Percentiles rank a stretch among this genome's conserved stretches.
phyloP scores from a whole-genome alignment of 2,329 filamentous ascomycete genomes.

The Xylariaceae sp. region DNA sequence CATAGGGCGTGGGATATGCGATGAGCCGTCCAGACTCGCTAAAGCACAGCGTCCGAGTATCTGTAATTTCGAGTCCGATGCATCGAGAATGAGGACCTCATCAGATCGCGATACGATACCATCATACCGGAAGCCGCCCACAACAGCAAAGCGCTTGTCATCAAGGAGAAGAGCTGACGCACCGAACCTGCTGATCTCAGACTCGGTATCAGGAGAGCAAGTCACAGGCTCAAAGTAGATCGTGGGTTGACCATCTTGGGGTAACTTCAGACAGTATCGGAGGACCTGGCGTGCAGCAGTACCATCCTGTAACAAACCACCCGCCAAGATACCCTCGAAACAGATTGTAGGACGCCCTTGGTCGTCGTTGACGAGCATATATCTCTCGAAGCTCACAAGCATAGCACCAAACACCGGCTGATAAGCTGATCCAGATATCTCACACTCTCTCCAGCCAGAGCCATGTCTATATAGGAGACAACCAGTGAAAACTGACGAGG shows the following conservation, averaged over 20 bases:
- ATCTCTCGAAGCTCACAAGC: conserved; percentile 32
- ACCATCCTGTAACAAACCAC: conserved; percentile 65
- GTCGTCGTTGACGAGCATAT: conserved; percentile 19
- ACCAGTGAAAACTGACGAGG: conserved; percentile 43
- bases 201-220: conserved; percentile 9
- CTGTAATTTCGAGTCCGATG: conserved; percentile 28
- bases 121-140: conserved; percentile 42
- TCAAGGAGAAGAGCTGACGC: conserved; percentile 34
- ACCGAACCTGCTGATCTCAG: conserved; percentile 38
- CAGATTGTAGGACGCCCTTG: conserved; percentile 21
- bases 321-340: conserved; percentile 59
- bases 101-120: conserved; percentile 41
- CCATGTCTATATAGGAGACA: conserved; percentile 49
- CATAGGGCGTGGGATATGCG: conserved; percentile 48
- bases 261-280: conserved; percentile 51
- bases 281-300: conserved; percentile 58
- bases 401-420: conserved; percentile 41
- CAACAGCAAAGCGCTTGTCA: conserved; percentile 29
- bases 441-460: conserved; percentile 45
- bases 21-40: neutral
- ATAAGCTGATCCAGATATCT: conserved; percentile 32
- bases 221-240: conserved; percentile 29
- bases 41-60: conserved; percentile 24
- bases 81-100: conserved; percentile 46
- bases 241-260: conserved; percentile 24